Evolutionary conservation across 2,329 filamentous ascomycete genomes (phyloP), one percentile per base, ranked within the genome.

Genomic region (Coniochaeta ligniaria): DNA sequence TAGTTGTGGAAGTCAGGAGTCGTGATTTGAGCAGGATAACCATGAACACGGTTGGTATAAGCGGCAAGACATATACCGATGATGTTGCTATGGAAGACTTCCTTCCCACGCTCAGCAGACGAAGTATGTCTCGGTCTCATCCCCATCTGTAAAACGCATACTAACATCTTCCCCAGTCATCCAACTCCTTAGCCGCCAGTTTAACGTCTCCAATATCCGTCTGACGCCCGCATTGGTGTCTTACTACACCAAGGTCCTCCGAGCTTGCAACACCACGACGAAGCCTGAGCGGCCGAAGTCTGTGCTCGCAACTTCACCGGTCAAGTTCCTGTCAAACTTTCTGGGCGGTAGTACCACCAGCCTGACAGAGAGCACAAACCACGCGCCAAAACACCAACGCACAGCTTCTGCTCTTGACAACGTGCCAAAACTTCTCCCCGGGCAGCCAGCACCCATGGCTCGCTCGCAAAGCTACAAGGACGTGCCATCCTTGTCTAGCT

Each of bases 311-410:
- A 84, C 88, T n/a, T 97, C 93, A 0, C 93, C 94, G 0, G 91
- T 96, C 56, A 98, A 97, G 72, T 81, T 96, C 69, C 79, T 98
- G 17, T 96, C 93, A 0, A 96, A 83, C 69, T 84, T 97, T 59
- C 85, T 96, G 67, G 83, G 85, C 36, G 84, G 85, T 26, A 81
- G 75, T 20, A 73, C 80, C 36, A 80, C 78, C 63, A 76, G 73
- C 38, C 72, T 76, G 14, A 62, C 71, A 24, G 67, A 74, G 57
- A 67, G 66, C 65, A 61, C 72, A 2, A 63, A 65, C 22, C 31
- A 57, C 56, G 63, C 61, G 1, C 71, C 76, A 11, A 81, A 78
- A 61, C 71, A 71, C 60, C 76, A 75, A 57, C 76, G 76, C 43
- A 74, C 75, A 20, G 75, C 76, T 14, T 57, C 54, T 28, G 54